Evolutionary conservation across 257 asterid species (phyloP).

Genomic region (Salvia miltiorrhiza): DNA sequence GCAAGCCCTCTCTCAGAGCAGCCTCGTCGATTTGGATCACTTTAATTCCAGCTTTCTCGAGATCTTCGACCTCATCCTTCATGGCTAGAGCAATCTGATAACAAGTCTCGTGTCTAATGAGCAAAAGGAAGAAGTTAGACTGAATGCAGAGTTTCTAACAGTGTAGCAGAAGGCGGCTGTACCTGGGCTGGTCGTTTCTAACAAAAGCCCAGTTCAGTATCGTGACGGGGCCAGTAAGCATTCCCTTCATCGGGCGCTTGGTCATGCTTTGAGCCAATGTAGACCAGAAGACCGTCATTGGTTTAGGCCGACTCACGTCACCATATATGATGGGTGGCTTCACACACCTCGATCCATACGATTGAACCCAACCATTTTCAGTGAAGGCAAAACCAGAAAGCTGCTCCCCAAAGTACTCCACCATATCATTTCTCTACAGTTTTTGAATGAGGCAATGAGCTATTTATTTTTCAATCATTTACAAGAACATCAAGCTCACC

Average conservation of each 20-base stretch:
- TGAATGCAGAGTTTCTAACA: not conserved
- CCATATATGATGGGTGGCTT: slow-evolving; percentile 92
- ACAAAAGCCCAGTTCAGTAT: slow-evolving; percentile 90
- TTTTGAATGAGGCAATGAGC: slow-evolving; percentile 2
- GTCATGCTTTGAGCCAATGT: slow-evolving; percentile 78
- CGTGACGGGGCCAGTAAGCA: slow-evolving; percentile 95
- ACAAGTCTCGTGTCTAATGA: slow-evolving; percentile 63
- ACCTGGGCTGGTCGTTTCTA: slow-evolving; percentile 87
- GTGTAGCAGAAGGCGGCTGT: not conserved
- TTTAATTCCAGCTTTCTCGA: slow-evolving; percentile 62
- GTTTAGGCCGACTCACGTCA: slow-evolving; percentile 81
- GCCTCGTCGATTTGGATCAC: slow-evolving; percentile 86
- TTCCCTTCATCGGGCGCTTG: slow-evolving; percentile 83
- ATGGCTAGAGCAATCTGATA: slow-evolving; percentile 83
- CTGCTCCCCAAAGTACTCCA: slow-evolving; percentile 92
- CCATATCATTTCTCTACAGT: slow-evolving; percentile 87
- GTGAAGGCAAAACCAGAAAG: slow-evolving; percentile 87
- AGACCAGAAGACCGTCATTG: slow-evolving; percentile 94
- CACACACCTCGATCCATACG: slow-evolving; percentile 88
- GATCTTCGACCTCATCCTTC: slow-evolving; percentile 81
- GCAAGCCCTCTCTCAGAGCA: slow-evolving; percentile 85
- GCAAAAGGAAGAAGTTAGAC: not conserved
- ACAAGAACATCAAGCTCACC: slow-evolving; percentile 34
- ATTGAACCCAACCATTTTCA: slow-evolving; percentile 89
- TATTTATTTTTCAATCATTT: not conserved